Percentiles rank a stretch among this genome's conserved stretches.
phyloP scores from a whole-genome alignment of 192 early-diverging fungal species.

The Irineochytrium annulatum region DNA sequence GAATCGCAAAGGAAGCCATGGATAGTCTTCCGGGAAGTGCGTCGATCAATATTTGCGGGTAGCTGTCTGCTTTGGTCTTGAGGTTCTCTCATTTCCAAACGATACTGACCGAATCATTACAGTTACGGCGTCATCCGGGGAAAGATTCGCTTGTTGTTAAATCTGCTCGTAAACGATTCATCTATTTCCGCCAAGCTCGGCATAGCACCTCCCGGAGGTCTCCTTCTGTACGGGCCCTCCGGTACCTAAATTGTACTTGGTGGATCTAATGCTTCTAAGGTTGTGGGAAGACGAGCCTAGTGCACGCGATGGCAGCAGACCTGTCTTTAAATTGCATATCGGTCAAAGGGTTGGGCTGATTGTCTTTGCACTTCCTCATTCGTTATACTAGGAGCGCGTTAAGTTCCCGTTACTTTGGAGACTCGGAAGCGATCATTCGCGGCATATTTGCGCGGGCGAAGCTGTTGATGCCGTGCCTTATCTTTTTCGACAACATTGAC shows the following conservation, averaged over 20 bases:
- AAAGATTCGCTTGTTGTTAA: constrained; percentile 54
- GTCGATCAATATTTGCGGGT: too few relatives aligned
- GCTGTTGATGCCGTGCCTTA: constrained; percentile 78
- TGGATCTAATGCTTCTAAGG: constrained; percentile 37
- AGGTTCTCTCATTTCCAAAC: too few relatives aligned
- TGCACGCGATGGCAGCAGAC: constrained; percentile 71
- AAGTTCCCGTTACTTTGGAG: constrained; percentile 95
- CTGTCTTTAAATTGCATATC: constrained; percentile 79
- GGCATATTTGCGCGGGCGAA: constrained; percentile 78
- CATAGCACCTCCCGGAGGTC: constrained; percentile 67
- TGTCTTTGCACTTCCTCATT: neutral
- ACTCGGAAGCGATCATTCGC: constrained; percentile 81
- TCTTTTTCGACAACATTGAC: constrained; percentile 96
- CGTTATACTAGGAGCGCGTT: constrained; percentile 60
- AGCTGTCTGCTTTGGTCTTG: too few relatives aligned
- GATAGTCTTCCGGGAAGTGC: too few relatives aligned
- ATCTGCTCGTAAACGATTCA: constrained; percentile 52
- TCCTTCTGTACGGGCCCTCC: constrained; percentile 88
- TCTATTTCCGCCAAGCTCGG: constrained; percentile 60
- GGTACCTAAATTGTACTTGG: constrained; percentile 36
- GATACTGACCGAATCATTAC: neutral
- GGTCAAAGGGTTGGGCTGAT: constrained; percentile 61
- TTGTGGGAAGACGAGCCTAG: constrained; percentile 87
- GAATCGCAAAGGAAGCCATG: too few relatives aligned
- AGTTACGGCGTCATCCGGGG: constrained; percentile 61